A percentile compares a stretch with the other conserved stretches of the same genome.
Conservation (phyloP, 495 filamentous ascomycete genomes). For the Penicillium verhagenii region DNA sequence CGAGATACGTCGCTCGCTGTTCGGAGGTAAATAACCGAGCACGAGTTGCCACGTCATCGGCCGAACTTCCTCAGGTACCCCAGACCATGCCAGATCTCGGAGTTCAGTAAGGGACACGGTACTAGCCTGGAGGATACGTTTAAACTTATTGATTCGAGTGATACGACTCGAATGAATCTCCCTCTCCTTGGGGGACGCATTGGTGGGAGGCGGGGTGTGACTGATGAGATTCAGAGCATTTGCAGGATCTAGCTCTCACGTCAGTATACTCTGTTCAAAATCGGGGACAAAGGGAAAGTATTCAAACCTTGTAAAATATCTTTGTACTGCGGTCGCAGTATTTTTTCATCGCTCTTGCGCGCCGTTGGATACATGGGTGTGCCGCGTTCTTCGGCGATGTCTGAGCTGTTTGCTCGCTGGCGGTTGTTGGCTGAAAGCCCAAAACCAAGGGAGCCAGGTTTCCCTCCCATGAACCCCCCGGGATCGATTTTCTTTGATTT, state of each 20-base stretch:
- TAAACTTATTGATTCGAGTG: conserved; percentile 97
- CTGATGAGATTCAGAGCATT: conserved; percentile 94
- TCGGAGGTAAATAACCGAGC: conserved; percentile 92
- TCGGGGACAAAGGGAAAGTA: neutral
- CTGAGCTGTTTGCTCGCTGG: conserved; percentile 71
- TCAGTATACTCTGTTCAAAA: conserved; percentile 6
- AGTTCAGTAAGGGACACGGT: conserved; percentile 83
- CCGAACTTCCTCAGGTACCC: conserved; percentile 89
- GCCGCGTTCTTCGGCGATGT: conserved; percentile 89
- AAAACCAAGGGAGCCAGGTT: conserved; percentile 34
- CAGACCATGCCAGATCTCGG: conserved; percentile 84
- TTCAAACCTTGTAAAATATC: conserved; percentile 76
- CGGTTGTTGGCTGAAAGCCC: conserved; percentile 30
- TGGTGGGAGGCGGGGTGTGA: conserved; percentile 71
- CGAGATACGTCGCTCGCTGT: conserved; percentile 83
- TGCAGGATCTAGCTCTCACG: conserved; percentile 67
- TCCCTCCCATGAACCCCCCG: conserved; percentile 33
- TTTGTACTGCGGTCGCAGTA: conserved; percentile 94
- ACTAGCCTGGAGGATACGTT: conserved; percentile 86
- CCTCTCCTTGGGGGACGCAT: conserved; percentile 77
- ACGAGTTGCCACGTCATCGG: conserved; percentile 98
- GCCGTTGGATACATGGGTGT: conserved; percentile 82
- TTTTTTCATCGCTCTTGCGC: conserved; percentile 88
- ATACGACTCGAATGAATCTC: conserved; percentile 87
- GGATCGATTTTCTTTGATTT: conserved; percentile 46